Conservation (phyloP, 768 basidiomycete species). For the Nevesoporus exiguus region DNA sequence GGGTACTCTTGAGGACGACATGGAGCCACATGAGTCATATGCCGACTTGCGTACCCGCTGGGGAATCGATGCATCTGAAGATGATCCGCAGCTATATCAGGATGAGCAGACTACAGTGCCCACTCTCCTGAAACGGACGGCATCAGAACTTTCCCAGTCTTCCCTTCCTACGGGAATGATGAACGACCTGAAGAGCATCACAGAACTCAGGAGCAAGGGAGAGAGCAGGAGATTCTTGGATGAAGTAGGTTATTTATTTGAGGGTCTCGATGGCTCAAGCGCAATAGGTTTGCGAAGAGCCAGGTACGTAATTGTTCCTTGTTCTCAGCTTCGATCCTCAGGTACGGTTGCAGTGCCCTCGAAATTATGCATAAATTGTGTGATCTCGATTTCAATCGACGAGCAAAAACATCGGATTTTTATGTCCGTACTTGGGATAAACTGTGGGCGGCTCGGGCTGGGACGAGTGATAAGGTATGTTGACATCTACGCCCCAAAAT, state of each 20-base stretch:
- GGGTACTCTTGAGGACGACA: slow-evolving; percentile 44
- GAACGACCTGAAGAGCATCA: slow-evolving; percentile 76
- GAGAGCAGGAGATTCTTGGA: slow-evolving; percentile 78
- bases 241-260: slow-evolving; percentile 81
- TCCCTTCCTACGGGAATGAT: slow-evolving; percentile 56
- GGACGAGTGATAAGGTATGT: slow-evolving; percentile 57
- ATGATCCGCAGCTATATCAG: slow-evolving; percentile 49
- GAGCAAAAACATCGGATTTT: slow-evolving; percentile 76
- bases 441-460: slow-evolving; percentile 55
- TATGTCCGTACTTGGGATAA: slow-evolving; percentile 66
- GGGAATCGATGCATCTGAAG: slow-evolving; percentile 80
- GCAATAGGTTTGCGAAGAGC: slow-evolving; percentile 58
- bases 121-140: slow-evolving; percentile 14
- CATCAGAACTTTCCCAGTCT: slow-evolving; percentile 37
- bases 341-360: slow-evolving; percentile 49
- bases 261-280: slow-evolving; percentile 60
- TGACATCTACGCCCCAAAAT: neutral
- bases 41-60: slow-evolving; percentile 68
- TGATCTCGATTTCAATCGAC: slow-evolving; percentile 70
- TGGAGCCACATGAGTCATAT: slow-evolving; percentile 67
- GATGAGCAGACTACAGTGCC: neutral
- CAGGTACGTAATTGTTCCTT: slow-evolving; percentile 43
- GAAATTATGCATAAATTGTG: slow-evolving; percentile 76
- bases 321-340: neutral
- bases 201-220: slow-evolving; percentile 76